Evolutionary conservation across 805 yeast species (phyloP), one percentile per base, ranked within the genome.

Genomic region (Diddensiella transvaalensis): DNA sequence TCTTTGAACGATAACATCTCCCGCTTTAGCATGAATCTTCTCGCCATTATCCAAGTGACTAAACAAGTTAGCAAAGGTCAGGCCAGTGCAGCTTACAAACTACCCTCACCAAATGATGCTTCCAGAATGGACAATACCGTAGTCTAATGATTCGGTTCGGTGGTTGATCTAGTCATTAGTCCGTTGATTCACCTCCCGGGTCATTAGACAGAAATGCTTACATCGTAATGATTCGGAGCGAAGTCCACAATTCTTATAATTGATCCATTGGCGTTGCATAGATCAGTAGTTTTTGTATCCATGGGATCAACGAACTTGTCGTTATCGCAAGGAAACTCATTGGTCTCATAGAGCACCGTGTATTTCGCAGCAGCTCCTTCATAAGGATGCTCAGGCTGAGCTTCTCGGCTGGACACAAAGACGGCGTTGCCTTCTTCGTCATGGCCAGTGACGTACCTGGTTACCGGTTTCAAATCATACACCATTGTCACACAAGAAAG

Each of bases 261-360:
- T 11, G 39, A n/a, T 4, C 44, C 44, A 26, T 24, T 41, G 15
- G 23, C 18, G 19, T 41, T 41, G 6, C 5, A 4, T 4, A 41
- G 19, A 22, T 24, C 44, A 13, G 23, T 41, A 8, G 44, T 19
- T 18, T 11, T 6, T 6, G 40, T 15, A 23, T 41, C 30, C 40
- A 41, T 21, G n/a, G 44, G 44, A 22, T 41, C 44, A 10, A 18
- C 23, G 21, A 15, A 22, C 8, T 15, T 17, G n/a, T 41, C n/a
- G 22, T 41, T 41, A 23, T 41, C 40, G n/a, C 35, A 41, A 23
- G 44, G 44, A 32, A 41, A 41, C 22, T 41, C 44, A 8, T 13
- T 18, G 11, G 36, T 41, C n/a, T 41, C 44, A n/a, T 24, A 41
- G 13, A 41, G 40, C 17, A 19, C 35, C 21, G 15, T 15, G 40